These are phyloP conservation scores for Trypanosoma platydactyli DNA, from an alignment of 208 protist species.

Conservation along the genomic window DNA sequence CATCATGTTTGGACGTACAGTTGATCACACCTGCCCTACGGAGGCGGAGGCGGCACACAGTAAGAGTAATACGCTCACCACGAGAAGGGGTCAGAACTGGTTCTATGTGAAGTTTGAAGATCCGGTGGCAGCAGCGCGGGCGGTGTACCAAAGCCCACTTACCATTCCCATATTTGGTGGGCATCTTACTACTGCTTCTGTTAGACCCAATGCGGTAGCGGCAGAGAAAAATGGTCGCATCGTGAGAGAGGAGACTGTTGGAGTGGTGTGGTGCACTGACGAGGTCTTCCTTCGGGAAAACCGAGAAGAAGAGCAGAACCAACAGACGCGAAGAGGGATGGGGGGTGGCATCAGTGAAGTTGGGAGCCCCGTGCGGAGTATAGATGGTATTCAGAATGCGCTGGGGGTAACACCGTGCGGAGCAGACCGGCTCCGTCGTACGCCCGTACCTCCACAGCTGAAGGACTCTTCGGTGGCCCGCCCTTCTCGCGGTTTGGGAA, in stretches of 20 bases:
- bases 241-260: constrained; percentile 16
- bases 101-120: constrained; percentile 70
- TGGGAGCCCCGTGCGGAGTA: not conserved
- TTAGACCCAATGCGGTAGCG: not conserved
- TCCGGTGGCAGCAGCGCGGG: constrained; percentile 42
- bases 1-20: constrained; percentile 57
- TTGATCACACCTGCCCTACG: constrained; percentile 44
- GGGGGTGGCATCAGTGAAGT: not conserved
- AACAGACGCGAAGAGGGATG: not conserved
- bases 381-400: not conserved
- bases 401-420: constrained; percentile 13
- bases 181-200: not conserved
- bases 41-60: not conserved
- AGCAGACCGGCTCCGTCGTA: constrained; percentile 8
- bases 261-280: constrained; percentile 52
- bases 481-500: constrained; percentile 21
- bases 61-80: not conserved
- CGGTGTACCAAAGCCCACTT: constrained; percentile 42
- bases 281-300: constrained; percentile 36
- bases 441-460: not conserved
- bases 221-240: not conserved
- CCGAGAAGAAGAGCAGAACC: not conserved
- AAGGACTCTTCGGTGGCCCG: not conserved
- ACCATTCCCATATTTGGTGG: constrained; percentile 12
- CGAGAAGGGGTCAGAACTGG: constrained; percentile 21